phyloP scores from a whole-genome alignment of 257 asterid species.

The Plantago major region DNA sequence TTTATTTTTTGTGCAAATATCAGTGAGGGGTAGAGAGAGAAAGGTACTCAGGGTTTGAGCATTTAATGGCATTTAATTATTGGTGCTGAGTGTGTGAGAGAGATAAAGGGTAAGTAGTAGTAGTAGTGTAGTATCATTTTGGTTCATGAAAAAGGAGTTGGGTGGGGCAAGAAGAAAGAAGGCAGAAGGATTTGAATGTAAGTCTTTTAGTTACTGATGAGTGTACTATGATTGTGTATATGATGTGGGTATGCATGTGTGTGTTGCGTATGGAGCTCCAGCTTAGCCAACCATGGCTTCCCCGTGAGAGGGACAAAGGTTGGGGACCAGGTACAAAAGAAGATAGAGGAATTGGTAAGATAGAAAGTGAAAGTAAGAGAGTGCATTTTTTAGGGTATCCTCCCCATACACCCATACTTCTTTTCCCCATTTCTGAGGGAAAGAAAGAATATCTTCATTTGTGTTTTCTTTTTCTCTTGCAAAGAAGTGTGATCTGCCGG shows the following conservation, averaged over 20 bases:
- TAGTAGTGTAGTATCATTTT: no score
- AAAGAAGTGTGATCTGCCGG: slow-evolving; percentile 30
- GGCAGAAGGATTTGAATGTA: slow-evolving; percentile 40
- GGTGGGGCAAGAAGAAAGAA: slow-evolving; percentile 23
- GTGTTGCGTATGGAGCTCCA: slow-evolving; percentile 30
- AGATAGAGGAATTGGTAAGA: slow-evolving; percentile 14
- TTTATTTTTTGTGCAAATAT: slow-evolving; percentile 14
- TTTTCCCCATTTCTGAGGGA: slow-evolving; percentile 30
- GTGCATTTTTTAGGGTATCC: slow-evolving; percentile 23
- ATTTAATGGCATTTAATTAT: slow-evolving; percentile 25
- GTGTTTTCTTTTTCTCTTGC: slow-evolving; percentile 1
- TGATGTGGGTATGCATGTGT: slow-evolving; percentile 11
- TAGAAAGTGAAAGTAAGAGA: slow-evolving; percentile 14
- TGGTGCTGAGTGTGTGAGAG: slow-evolving; percentile 13
- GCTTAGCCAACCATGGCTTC: slow-evolving; percentile 57
- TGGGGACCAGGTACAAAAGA: slow-evolving; percentile 32
- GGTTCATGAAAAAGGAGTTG: slow-evolving; percentile 6
- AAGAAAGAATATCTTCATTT: slow-evolving; percentile 16
- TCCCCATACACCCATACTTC: not conserved
- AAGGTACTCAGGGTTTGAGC: slow-evolving; percentile 8
- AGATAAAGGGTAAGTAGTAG: not conserved
- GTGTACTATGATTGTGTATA: slow-evolving; percentile 12
- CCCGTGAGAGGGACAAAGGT: slow-evolving; percentile 64
- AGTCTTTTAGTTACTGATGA: slow-evolving; percentile 22
- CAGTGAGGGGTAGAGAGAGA: slow-evolving; percentile 13